Percentiles rank a stretch among this genome's conserved stretches.
phyloP scores from a whole-genome alignment of 305 asterid species.

The Fraxinus latifolia region DNA sequence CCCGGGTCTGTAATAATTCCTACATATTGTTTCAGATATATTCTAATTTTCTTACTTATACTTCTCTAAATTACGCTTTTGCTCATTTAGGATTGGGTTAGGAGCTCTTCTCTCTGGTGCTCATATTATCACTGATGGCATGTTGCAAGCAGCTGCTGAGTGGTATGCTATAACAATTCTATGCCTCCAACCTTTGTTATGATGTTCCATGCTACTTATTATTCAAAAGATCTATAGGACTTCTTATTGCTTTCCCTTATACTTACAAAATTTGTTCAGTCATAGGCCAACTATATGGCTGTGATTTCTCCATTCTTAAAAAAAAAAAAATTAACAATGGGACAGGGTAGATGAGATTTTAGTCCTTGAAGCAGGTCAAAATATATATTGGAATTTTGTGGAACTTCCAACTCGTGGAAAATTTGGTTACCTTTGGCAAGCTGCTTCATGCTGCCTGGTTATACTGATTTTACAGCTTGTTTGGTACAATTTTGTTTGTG shows the following conservation, averaged over 20 bases:
- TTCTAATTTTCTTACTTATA: too few relatives aligned
- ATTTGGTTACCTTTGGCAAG: background rate
- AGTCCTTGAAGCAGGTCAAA: too few relatives aligned
- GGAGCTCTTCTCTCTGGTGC: conserved; percentile 16
- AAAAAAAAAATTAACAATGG: background rate
- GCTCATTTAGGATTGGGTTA: background rate
- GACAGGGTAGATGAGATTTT: background rate
- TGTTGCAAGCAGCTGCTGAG: too few relatives aligned
- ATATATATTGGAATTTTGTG: too few relatives aligned
- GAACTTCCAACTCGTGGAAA: too few relatives aligned
- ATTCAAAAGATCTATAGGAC: conserved; percentile 10
- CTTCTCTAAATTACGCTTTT: background rate
- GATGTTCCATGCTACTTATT: too few relatives aligned
- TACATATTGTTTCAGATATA: background rate
- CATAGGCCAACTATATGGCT: background rate
- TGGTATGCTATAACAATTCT: too few relatives aligned
- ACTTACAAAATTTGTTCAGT: too few relatives aligned
- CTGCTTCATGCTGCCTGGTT: background rate
- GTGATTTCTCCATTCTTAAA: background rate
- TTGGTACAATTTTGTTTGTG: background rate
- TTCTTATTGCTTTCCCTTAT: background rate
- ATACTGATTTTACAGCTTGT: background rate
- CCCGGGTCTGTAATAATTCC: conserved; percentile 60
- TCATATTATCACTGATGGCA: too few relatives aligned
- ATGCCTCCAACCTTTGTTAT: too few relatives aligned